These are phyloP conservation scores for Taiozyma sp. DNA, from an alignment of 1,139 yeast species.

Conservation along the genomic window DNA sequence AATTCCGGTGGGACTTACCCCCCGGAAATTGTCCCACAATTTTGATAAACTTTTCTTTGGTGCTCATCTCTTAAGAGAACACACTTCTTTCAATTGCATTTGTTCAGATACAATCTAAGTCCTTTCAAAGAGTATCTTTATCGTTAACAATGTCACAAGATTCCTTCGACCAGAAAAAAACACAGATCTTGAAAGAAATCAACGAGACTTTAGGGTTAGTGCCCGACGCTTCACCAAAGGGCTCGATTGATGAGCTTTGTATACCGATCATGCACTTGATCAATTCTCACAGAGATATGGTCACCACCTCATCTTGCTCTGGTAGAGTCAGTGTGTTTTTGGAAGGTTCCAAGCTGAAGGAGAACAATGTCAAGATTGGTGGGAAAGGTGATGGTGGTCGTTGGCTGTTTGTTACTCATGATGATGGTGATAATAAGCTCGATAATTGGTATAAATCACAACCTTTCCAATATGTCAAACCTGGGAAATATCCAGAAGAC, in stretches of 20 bases:
- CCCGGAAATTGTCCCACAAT: no score
- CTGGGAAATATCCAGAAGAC: background rate
- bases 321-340: constrained; percentile 76
- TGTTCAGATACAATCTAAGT: no score
- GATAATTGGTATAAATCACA: constrained; percentile 28
- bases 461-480: constrained; percentile 7
- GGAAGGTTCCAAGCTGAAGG: constrained; percentile 46
- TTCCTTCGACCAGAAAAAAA: constrained; percentile 67
- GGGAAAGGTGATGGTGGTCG: constrained; percentile 87
- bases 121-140: no score
- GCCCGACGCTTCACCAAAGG: constrained; percentile 80
- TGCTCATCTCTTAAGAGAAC: no score
- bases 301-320: constrained; percentile 84
- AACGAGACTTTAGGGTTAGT: constrained; percentile 34
- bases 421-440: constrained; percentile 48
- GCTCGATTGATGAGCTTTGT: constrained; percentile 68
- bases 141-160: constrained; percentile 26
- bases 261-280: constrained; percentile 65
- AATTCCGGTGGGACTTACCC: no score
- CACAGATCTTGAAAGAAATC: constrained; percentile 50
- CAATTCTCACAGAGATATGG: constrained; percentile 61
- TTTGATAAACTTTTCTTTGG: no score
- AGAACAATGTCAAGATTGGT: constrained; percentile 43
- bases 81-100: no score
- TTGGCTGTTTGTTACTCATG: constrained; percentile 83